Evolutionary conservation across 1,139 yeast species (phyloP).

Genomic region (Taphrina communis): DNA sequence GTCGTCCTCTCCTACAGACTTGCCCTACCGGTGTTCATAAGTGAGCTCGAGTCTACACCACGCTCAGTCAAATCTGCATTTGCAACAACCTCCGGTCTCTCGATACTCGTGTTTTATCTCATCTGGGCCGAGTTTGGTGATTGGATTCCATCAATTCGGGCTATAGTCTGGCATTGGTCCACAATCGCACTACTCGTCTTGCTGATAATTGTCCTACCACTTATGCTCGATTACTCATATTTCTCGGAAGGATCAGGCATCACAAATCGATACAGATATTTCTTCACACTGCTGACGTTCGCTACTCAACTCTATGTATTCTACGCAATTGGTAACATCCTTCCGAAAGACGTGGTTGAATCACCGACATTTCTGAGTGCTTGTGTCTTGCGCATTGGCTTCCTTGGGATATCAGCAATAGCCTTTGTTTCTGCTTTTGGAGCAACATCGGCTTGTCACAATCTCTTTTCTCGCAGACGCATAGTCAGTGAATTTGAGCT

Average conservation of each 20-base stretch:
- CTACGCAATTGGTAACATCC: constrained; percentile 50
- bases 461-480: constrained; percentile 48
- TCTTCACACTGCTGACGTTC: constrained; percentile 46
- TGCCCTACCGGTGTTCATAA: constrained; percentile 29
- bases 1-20: constrained; percentile 25
- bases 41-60: constrained; percentile 16
- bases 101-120: constrained; percentile 29
- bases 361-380: constrained; percentile 49
- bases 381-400: constrained; percentile 64
- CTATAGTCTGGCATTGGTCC: constrained; percentile 52
- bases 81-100: constrained; percentile 25
- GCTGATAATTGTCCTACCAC: constrained; percentile 52
- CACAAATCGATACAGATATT: constrained; percentile 43
- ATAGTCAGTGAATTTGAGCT: constrained; percentile 51
- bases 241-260: constrained; percentile 46
- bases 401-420: constrained; percentile 74
- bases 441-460: constrained; percentile 69
- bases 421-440: constrained; percentile 77
- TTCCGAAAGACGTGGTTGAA: constrained; percentile 48
- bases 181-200: constrained; percentile 50
- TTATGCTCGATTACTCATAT: constrained; percentile 49
- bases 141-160: constrained; percentile 30
- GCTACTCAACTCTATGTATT: constrained; percentile 50
- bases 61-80: constrained; percentile 14
- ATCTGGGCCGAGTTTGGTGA: constrained; percentile 39